Percentiles rank a stretch among this genome's conserved stretches.
Evolutionary conservation across 1,284 basidiomycete species (phyloP).

Genomic region (Tausonia pullulans): DNA sequence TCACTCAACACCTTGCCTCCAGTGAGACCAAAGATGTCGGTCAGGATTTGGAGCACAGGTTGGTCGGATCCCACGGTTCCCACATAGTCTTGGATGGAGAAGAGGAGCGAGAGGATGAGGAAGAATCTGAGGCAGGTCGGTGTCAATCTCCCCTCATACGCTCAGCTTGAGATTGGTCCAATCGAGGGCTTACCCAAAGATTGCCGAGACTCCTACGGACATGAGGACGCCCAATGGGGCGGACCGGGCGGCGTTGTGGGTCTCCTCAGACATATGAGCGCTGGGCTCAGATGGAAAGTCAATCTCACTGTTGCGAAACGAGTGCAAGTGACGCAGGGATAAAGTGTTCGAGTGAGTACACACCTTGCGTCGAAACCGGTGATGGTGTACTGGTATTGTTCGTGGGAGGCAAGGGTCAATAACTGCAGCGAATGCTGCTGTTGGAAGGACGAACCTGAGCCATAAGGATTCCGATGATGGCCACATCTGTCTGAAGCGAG

Average conservation of each 20-base stretch:
- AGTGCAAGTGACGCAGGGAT: slow-evolving; percentile 30
- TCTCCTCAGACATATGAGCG: slow-evolving; percentile 62
- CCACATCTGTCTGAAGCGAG: slow-evolving; percentile 18
- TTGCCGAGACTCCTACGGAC: slow-evolving; percentile 61
- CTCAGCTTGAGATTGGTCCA: neutral
- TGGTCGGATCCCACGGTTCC: slow-evolving; percentile 48
- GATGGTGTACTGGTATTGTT: slow-evolving; percentile 32
- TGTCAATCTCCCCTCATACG: too few relatives aligned
- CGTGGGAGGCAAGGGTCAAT: too few relatives aligned
- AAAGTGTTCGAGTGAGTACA: neutral
- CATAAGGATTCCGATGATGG: slow-evolving; percentile 56
- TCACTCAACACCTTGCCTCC: slow-evolving; percentile 54
- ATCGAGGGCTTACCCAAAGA: slow-evolving; percentile 26
- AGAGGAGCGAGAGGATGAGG: slow-evolving; percentile 55
- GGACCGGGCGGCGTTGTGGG: slow-evolving; percentile 44
- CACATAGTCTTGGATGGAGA: slow-evolving; percentile 60
- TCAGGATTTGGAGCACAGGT: slow-evolving; percentile 61
- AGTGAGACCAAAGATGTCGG: slow-evolving; percentile 58
- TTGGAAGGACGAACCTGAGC: too few relatives aligned
- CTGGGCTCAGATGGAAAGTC: neutral
- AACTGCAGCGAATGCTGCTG: too few relatives aligned
- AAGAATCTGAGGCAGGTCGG: slow-evolving; percentile 47
- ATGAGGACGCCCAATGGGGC: slow-evolving; percentile 30
- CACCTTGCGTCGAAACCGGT: slow-evolving; percentile 37
- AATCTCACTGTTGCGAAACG: slow-evolving; percentile 39